Base-by-base conservation (phyloP, 2,329 filamentous ascomycete species). In the Macroventuria anomochaeta region DNA sequence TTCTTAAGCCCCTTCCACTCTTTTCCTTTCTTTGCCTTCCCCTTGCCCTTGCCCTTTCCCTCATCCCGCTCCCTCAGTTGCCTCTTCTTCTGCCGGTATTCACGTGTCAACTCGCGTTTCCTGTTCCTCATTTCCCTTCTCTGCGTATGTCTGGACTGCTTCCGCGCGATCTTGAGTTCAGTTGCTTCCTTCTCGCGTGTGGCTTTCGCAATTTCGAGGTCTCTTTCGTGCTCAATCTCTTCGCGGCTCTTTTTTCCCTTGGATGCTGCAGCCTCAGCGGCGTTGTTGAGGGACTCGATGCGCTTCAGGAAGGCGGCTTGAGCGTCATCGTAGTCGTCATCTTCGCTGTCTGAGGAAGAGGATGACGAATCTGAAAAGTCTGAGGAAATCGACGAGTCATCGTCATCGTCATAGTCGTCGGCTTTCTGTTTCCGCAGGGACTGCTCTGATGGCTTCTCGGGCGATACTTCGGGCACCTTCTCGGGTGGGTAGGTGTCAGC, bases 161-260 rank as follows among this genome's bases (percentile, higher is more conserved):
- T 67, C 12, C 55, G 46, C 23, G 59, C 62, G 18, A 63, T 40
- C 18, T 61, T 65, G 12, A 47, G 39, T n/a, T 73, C 64, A 6
- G 56, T 33, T 7, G 25, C 40, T 15, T 58, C 59, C 21, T 60
- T 66, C 10, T 69, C 59, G 8, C 42, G 23, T 6, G 56, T 41
- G 0, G 70, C 70, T 47, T 60, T 58, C 20, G 63, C 61, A 18
- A 71, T 67, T 7, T 64, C 68, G 7, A 57, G 39, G 10, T 57
- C 59, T n/a, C 69, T 65, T 37, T 71, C 67, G 3, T 46, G 48
- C 4, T 57, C 56, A 15, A 72, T 65, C 20, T 64, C 57, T 31
- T 55, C 34, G 7, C 50, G 31, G 7, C 40, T 37, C 36, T 69
- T 70, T 34, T 68, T 69, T 42, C 70, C 70, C 42, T 68, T 68